Base-by-base conservation (phyloP, 1,139 yeast genomes). In the Suhomyces bolitotheri region DNA sequence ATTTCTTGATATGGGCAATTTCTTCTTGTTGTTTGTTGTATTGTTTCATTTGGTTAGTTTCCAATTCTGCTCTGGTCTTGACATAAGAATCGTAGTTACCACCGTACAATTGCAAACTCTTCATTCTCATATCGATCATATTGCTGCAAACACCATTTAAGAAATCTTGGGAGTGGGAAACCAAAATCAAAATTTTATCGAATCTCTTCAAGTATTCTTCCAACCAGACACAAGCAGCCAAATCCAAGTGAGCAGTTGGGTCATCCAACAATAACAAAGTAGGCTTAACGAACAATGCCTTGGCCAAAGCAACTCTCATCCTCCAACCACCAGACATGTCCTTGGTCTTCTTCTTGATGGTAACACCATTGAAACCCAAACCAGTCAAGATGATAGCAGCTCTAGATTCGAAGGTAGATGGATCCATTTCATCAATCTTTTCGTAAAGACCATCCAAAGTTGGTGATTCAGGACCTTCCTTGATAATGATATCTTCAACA, bases 311-410 rank as follows among this genome's bases (percentile, higher is more conserved):
- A 43, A 85, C 95, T 66, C 95, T 82, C 95, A 85, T 85, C 71
- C 83, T 82, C 95, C 95, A 85, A 53, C 95, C 95, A 80, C 99
- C 99, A 62, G 97, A 88, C 98, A 92, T 92, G 62, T 92, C 98
- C 70, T 88, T 90, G 58, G 98, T 92, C 71, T 81, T 84, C 63
- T 79, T 77, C 58, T 90, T 89, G 48, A 71, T 71, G 43, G 97
- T 92, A 53, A 70, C 69, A 39, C 82, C 60, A 68, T 86, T 87
- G 80, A 92, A 92, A 58, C 99, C 98, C 65, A 92, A 80, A 89
- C 98, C 99, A 51, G 88, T 87, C 58, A 92, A 76, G 57, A 92
- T 94, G 50, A 89, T 72, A 39, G 98, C 96, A 39, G 99, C 98
- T 68, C 98, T 82, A 32, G 95, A 73, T 73, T 92, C 98, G 58